phyloP scores from a whole-genome alignment of 768 basidiomycete genomes.

The Auricularia heimuer region DNA sequence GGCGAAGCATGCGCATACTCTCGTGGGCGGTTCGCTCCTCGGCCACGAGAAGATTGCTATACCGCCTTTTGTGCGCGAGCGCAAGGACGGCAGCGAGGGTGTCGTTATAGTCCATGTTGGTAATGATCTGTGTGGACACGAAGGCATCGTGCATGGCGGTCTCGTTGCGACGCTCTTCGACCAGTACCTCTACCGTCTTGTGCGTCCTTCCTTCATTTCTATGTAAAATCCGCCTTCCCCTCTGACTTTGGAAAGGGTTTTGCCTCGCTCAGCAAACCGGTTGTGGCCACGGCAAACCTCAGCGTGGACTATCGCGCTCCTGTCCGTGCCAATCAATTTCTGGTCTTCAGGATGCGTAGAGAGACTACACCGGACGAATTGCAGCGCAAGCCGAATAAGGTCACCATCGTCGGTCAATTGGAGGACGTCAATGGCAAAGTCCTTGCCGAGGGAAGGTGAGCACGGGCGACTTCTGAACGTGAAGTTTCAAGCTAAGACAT shows the following conservation, averaged over 20 bases:
- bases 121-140: conserved; percentile 79
- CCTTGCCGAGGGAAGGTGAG: conserved; percentile 76
- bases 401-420: conserved; percentile 54
- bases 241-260: conserved; percentile 35
- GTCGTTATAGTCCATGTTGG: conserved; percentile 73
- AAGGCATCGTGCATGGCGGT: conserved; percentile 92
- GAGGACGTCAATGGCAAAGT: conserved; percentile 72
- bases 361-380: conserved; percentile 53
- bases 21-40: conserved; percentile 61
- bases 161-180: conserved; percentile 84
- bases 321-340: conserved; percentile 69
- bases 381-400: conserved; percentile 60
- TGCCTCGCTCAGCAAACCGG: conserved; percentile 71
- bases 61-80: conserved; percentile 63
- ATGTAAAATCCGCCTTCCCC: too few relatives aligned
- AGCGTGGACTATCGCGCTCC: conserved; percentile 77
- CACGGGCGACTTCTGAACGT: conserved; percentile 9
- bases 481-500: too few relatives aligned
- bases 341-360: conserved; percentile 61
- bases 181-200: conserved; percentile 71
- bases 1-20: conserved; percentile 7
- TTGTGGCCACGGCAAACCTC: conserved; percentile 88
- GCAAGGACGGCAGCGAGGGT: conserved; percentile 65
- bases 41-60: conserved; percentile 84
- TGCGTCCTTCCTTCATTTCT: conserved; percentile 12